phyloP scores from a whole-genome alignment of 2,329 filamentous ascomycete genomes.

The Coleophoma eucalyptorum region DNA sequence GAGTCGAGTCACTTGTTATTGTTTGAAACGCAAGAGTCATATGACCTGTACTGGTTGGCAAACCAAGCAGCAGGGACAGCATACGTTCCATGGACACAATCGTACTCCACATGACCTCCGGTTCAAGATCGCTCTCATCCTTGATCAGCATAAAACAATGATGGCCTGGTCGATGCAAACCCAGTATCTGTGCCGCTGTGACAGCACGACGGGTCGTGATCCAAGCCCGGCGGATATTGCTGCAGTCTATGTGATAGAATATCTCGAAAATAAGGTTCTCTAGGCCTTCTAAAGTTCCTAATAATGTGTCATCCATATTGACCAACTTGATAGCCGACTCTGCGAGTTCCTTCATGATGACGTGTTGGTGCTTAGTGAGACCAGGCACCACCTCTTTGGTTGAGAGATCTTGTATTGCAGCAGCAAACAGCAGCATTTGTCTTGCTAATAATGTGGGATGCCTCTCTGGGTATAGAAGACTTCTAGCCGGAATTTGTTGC shows the following conservation, averaged over 20 bases:
- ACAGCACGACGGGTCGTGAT: conserved; percentile 38
- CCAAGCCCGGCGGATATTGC: conserved; percentile 42
- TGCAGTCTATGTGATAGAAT: conserved; percentile 36
- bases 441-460: conserved; percentile 38
- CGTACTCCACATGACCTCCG: conserved; percentile 38
- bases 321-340: conserved; percentile 22
- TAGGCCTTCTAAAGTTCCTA: conserved; percentile 41
- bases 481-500: too few species aligned
- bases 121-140: conserved; percentile 30
- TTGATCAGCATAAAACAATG: background rate
- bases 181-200: conserved; percentile 41
- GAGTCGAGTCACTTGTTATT: background rate
- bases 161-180: conserved; percentile 34
- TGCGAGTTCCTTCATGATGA: conserved; percentile 17
- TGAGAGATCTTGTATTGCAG: conserved; percentile 30
- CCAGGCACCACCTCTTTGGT: background rate
- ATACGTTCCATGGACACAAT: conserved; percentile 38
- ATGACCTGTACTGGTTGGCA: conserved; percentile 33
- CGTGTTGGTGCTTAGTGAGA: conserved; percentile 5
- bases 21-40: background rate
- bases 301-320: conserved; percentile 37
- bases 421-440: conserved; percentile 33
- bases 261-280: conserved; percentile 42
- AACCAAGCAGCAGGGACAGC: conserved; percentile 40
- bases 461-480: too few species aligned